These are phyloP conservation scores for Arthrobotrys entomopaga DNA, from an alignment of 2,329 filamentous ascomycete genomes.

Conservation along the genomic window DNA sequence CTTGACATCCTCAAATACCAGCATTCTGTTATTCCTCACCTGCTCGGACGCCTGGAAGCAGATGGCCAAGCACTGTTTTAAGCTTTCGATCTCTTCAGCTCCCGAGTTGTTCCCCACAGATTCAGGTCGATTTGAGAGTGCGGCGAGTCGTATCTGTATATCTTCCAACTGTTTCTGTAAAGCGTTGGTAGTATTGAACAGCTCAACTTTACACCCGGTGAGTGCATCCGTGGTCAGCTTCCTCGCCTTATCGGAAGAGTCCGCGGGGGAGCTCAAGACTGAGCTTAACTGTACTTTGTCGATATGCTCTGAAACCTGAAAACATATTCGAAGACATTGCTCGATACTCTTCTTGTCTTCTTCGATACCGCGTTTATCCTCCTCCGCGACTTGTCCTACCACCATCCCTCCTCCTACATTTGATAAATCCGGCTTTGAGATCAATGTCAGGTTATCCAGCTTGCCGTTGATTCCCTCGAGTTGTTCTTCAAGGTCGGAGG, in stretches of 20 bases:
- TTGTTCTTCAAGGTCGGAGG: conserved; percentile 61
- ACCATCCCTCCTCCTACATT: conserved; percentile 32
- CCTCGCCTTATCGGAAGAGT: conserved; percentile 37
- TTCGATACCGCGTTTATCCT: conserved; percentile 56
- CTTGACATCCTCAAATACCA: conserved; percentile 60
- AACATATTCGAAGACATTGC: conserved; percentile 61
- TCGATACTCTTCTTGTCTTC: conserved; percentile 61
- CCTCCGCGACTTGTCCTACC: too few relatives aligned
- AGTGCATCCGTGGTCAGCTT: conserved; percentile 55
- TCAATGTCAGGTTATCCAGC: conserved; percentile 57
- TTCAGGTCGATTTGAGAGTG: conserved; percentile 29
- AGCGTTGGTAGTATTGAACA: conserved; percentile 56
- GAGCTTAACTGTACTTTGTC: conserved; percentile 57
- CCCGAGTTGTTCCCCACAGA: conserved; percentile 48
- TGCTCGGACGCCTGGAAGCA: conserved; percentile 59
- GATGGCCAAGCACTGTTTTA: conserved; percentile 59
- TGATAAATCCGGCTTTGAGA: conserved; percentile 44
- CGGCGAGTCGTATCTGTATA: conserved; percentile 56
- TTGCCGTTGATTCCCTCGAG: conserved; percentile 60
- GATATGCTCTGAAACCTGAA: conserved; percentile 60
- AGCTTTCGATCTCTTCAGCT: conserved; percentile 59
- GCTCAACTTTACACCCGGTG: conserved; percentile 56
- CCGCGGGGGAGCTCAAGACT: conserved; percentile 36
- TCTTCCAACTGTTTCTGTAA: conserved; percentile 58
- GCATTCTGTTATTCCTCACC: conserved; percentile 57